Evolutionary conservation across 805 yeast species (phyloP).

Genomic region (Ogataea polymorpha): DNA sequence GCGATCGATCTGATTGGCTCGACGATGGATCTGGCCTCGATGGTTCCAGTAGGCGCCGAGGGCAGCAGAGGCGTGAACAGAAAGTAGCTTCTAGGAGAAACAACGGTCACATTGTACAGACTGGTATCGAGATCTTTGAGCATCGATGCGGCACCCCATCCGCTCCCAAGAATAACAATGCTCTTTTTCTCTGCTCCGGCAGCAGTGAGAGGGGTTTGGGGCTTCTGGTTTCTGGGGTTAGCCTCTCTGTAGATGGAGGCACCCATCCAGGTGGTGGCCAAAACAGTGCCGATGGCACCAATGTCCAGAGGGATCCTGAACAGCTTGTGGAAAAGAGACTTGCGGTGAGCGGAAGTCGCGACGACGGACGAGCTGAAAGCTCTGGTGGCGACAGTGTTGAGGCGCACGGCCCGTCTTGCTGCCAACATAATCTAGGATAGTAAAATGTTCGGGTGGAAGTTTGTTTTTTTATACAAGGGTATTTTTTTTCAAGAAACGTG

Average conservation of each 20-base stretch:
- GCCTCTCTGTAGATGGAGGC: slow-evolving; percentile 37
- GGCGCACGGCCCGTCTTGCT: slow-evolving; percentile 11
- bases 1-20: slow-evolving; percentile 54
- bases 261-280: slow-evolving; percentile 38
- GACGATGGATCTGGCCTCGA: slow-evolving; percentile 48
- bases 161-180: slow-evolving; percentile 45
- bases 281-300: slow-evolving; percentile 27
- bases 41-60: slow-evolving; percentile 54
- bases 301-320: slow-evolving; percentile 28
- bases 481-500: slow-evolving; percentile 6
- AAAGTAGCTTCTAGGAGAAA: slow-evolving; percentile 55
- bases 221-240: slow-evolving; percentile 41
- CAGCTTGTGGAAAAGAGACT: slow-evolving; percentile 21
- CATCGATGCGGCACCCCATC: slow-evolving; percentile 54
- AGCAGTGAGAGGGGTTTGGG: slow-evolving; percentile 42
- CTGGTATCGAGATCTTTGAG: slow-evolving; percentile 52
- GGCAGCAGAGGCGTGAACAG: slow-evolving; percentile 55
- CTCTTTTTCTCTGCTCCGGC: slow-evolving; percentile 45
- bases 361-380: slow-evolving; percentile 21
- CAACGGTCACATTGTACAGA: slow-evolving; percentile 50
- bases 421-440: slow-evolving; percentile 7
- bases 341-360: slow-evolving; percentile 19
- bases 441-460: not conserved
- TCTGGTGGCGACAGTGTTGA: slow-evolving; percentile 15
- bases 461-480: slow-evolving; percentile 3